These are phyloP conservation scores for Nitzschia putrida DNA, from an alignment of 108 stramenopile species.

Conservation along the genomic window DNA sequence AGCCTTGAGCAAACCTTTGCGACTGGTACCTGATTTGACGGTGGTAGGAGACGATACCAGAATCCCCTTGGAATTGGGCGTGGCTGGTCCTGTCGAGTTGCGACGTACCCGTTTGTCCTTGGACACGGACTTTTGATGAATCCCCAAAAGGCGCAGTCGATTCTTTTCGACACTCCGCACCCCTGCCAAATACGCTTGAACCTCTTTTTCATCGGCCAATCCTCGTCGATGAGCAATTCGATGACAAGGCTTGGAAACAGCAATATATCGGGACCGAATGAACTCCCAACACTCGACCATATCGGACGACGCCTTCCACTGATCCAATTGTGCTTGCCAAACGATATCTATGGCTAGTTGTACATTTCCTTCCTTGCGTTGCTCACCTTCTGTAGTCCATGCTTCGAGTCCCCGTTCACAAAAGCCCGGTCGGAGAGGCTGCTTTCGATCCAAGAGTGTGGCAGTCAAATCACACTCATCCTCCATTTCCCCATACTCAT, in stretches of 20 bases:
- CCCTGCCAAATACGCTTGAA: constrained; percentile 21
- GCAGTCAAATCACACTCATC: constrained; percentile 40
- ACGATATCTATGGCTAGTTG: constrained; percentile 35
- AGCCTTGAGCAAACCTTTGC: background rate
- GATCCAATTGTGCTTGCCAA: constrained; percentile 42
- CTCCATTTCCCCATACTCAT: constrained; percentile 39
- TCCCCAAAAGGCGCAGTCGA: constrained; percentile 12
- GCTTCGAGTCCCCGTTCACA: constrained; percentile 35
- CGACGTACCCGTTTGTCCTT: background rate
- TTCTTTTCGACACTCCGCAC: constrained; percentile 19
- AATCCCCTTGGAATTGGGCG: background rate
- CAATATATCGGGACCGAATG: constrained; percentile 17
- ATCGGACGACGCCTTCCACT: constrained; percentile 15
- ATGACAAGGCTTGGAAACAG: constrained; percentile 6
- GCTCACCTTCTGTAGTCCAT: constrained; percentile 41
- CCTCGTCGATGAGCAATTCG: constrained; percentile 14
- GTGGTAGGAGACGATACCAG: background rate
- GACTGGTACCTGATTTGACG: background rate
- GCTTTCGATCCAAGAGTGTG: constrained; percentile 15
- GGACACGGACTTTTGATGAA: background rate
- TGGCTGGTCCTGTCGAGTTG: background rate
- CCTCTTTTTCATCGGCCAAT: constrained; percentile 17
- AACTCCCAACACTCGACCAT: constrained; percentile 36
- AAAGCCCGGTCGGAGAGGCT: constrained; percentile 12
- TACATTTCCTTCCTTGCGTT: constrained; percentile 31